Evolutionary conservation across 2,329 filamentous ascomycete species (phyloP).

Genomic region (Epichloe amarillans): DNA sequence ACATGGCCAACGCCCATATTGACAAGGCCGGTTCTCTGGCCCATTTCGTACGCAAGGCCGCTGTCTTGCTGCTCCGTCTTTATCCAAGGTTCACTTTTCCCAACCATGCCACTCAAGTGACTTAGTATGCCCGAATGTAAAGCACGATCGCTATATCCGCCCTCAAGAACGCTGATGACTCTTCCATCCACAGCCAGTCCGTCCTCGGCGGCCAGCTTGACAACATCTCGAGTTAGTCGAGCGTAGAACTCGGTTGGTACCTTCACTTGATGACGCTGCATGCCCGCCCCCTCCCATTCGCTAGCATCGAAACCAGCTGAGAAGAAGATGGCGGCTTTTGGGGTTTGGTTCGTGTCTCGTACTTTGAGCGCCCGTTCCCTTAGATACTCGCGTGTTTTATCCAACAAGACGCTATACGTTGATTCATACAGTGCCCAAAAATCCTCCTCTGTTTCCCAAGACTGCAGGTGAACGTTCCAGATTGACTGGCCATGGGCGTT

Average conservation of each 20-base stretch:
- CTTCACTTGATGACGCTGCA: constrained; percentile 93
- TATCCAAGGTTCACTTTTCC: constrained; percentile 30
- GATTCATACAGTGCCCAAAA: constrained; percentile 83
- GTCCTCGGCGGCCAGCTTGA: constrained; percentile 68
- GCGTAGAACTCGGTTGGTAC: constrained; percentile 97
- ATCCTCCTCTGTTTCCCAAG: constrained; percentile 69
- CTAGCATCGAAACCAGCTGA: constrained; percentile 96
- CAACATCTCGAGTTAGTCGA: constrained; percentile 73
- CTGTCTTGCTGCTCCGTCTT: constrained; percentile 18
- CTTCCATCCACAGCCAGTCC: constrained; percentile 67
- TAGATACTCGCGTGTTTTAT: constrained; percentile 72
- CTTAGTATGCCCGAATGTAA: constrained; percentile 79
- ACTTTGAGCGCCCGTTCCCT: constrained; percentile 56
- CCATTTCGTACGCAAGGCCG: constrained; percentile 46
- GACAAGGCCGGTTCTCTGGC: constrained; percentile 33
- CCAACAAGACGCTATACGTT: constrained; percentile 62
- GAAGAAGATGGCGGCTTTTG: constrained; percentile 82
- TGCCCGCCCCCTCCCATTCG: constrained; percentile 80
- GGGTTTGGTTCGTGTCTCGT: constrained; percentile 41
- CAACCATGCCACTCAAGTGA: constrained; percentile 72
- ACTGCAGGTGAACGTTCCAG: constrained; percentile 89
- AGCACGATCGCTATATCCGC: constrained; percentile 89
- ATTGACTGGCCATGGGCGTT: constrained; percentile 87
- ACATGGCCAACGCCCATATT: constrained; percentile 15
- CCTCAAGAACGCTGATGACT: constrained; percentile 86